Conservation (phyloP, 345 rosid genomes). For the Populus simonii region DNA sequence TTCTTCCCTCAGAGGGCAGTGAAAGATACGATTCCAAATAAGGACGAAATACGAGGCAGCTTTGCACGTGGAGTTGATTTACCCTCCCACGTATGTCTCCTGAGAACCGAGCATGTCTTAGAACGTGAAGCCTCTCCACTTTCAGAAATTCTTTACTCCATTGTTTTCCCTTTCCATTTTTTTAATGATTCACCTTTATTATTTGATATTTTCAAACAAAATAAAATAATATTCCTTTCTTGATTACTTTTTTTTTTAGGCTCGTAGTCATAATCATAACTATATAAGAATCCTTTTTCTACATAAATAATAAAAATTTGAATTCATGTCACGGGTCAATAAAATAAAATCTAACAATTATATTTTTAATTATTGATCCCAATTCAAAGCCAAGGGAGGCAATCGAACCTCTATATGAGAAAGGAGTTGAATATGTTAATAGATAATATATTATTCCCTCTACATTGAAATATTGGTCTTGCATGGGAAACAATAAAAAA, state of each 20-base stretch:
- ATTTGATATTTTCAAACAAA: neutral
- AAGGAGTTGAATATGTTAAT: no score
- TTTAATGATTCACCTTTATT: neutral
- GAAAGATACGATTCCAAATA: neutral
- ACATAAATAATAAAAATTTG: no score
- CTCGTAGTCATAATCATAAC: neutral
- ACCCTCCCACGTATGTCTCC: conserved; percentile 17
- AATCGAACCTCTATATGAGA: no score
- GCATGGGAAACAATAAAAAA: no score
- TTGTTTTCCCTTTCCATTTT: neutral
- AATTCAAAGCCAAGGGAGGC: no score
- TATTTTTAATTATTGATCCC: no score
- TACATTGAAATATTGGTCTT: no score
- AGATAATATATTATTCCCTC: no score
- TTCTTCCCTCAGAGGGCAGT: neutral
- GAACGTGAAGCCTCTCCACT: neutral
- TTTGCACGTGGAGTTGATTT: neutral
- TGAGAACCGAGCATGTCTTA: conserved; percentile 2
- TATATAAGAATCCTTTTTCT: no score
- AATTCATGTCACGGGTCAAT: no score
- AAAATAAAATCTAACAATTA: no score
- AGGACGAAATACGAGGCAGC: neutral
- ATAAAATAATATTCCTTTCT: neutral
- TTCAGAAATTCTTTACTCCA: neutral
- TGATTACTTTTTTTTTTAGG: neutral